Conservation (phyloP, 306 rosid genomes). For the Casuarina equisetifolia region DNA sequence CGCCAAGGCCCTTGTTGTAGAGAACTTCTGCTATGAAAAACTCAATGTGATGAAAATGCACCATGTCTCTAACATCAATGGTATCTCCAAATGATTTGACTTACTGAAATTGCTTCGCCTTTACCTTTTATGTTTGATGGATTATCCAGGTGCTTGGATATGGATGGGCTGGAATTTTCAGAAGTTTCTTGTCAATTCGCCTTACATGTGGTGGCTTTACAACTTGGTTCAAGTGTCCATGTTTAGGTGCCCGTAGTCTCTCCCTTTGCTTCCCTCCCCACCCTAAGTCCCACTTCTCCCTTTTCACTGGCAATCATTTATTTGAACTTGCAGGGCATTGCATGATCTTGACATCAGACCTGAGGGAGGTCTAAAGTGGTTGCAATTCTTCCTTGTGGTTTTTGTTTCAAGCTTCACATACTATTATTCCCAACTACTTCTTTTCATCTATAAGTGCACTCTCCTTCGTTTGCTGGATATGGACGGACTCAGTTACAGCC, state of each 20-base stretch:
- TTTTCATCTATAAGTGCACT: constrained; percentile 60
- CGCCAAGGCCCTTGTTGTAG: neutral
- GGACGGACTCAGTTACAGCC: constrained; percentile 76
- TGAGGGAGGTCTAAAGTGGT: constrained; percentile 58
- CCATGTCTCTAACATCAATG: too few relatives aligned
- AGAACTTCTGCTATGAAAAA: too few relatives aligned
- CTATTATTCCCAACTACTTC: constrained; percentile 70
- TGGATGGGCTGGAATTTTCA: constrained; percentile 90
- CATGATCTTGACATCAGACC: constrained; percentile 77
- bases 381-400: constrained; percentile 70
- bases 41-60: too few relatives aligned
- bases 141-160: constrained; percentile 78
- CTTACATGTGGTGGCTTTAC: constrained; percentile 97
- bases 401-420: constrained; percentile 64
- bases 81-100: neutral
- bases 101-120: neutral
- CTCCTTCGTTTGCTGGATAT: constrained; percentile 65
- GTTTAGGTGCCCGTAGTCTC: constrained; percentile 53
- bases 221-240: constrained; percentile 86
- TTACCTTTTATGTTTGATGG: neutral
- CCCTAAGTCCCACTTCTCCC: neutral
- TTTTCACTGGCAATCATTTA: neutral
- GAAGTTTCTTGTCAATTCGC: constrained; percentile 71
- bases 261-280: neutral
- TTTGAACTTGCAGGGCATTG: constrained; percentile 57